Evolutionary conservation across 192 early-diverging fungal genomes (phyloP).

Genomic region (Piromyces sp.): DNA sequence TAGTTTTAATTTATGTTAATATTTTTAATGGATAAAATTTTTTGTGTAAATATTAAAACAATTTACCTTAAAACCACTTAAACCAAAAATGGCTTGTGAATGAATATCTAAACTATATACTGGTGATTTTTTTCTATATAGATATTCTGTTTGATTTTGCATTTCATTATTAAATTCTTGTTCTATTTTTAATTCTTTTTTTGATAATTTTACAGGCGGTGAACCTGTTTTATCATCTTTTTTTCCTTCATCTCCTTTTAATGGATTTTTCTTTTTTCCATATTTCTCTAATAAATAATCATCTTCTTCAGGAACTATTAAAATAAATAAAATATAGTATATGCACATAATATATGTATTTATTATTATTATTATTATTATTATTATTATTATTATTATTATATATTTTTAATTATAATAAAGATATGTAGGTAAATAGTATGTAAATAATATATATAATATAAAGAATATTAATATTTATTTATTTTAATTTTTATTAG

Average conservation of each 20-base stretch:
- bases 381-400: no score
- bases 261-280: background rate
- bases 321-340: no score
- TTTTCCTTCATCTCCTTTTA: background rate
- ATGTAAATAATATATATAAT: no score
- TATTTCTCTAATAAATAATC: background rate
- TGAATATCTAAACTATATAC: conserved; percentile 86
- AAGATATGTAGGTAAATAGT: no score
- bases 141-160: conserved; percentile 29
- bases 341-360: no score
- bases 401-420: no score
- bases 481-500: no score
- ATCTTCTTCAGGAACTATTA: background rate
- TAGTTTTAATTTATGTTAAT: background rate
- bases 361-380: no score
- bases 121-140: conserved; percentile 33
- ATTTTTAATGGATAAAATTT: no score
- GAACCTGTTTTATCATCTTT: conserved; percentile 1
- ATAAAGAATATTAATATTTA: no score
- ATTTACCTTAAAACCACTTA: conserved; percentile 54
- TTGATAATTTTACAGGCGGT: conserved; percentile 6
- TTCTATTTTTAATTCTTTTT: conserved; percentile 1
- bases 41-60: no score
- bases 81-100: conserved; percentile 70
- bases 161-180: conserved; percentile 15